These are phyloP conservation scores for Arxiozyma slooffiae DNA, from an alignment of 1,139 yeast species.

Conservation along the genomic window DNA sequence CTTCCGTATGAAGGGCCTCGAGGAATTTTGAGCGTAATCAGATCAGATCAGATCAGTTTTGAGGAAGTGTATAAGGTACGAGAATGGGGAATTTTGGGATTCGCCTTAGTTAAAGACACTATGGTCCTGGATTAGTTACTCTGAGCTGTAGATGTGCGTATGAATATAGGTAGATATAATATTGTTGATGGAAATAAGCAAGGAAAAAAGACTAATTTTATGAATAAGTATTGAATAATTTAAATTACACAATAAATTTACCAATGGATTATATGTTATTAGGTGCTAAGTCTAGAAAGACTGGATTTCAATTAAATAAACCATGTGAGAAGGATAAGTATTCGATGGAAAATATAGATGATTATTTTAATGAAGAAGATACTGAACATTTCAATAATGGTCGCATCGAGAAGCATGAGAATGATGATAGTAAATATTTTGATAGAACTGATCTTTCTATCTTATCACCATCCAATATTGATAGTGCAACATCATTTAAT, in stretches of 20 bases:
- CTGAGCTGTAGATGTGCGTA: not conserved
- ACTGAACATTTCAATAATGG: not conserved
- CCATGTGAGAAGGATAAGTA: slow-evolving; percentile 51
- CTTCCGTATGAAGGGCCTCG: no score
- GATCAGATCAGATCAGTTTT: no score
- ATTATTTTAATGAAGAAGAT: slow-evolving; percentile 50
- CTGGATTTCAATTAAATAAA: slow-evolving; percentile 45
- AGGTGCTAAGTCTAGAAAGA: slow-evolving; percentile 51
- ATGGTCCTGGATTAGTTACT: no score
- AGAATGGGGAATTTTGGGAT: no score
- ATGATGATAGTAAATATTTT: slow-evolving; percentile 62
- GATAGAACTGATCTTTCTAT: slow-evolving; percentile 14
- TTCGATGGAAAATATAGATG: slow-evolving; percentile 73
- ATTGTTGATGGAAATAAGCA: not conserved
- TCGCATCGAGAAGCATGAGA: slow-evolving; percentile 39
- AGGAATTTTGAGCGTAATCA: no score
- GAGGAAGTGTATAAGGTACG: no score
- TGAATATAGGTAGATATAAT: not conserved
- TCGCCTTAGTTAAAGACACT: no score
- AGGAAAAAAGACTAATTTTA: not conserved
- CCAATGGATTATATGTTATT: slow-evolving; percentile 42
- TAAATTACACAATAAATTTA: not conserved
- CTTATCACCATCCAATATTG: not conserved
- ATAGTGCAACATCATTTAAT: not conserved
- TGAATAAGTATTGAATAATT: not conserved